These are phyloP conservation scores for Balamuthia mandrillaris DNA, from an alignment of 208 protist genomes.

Conservation along the genomic window DNA sequence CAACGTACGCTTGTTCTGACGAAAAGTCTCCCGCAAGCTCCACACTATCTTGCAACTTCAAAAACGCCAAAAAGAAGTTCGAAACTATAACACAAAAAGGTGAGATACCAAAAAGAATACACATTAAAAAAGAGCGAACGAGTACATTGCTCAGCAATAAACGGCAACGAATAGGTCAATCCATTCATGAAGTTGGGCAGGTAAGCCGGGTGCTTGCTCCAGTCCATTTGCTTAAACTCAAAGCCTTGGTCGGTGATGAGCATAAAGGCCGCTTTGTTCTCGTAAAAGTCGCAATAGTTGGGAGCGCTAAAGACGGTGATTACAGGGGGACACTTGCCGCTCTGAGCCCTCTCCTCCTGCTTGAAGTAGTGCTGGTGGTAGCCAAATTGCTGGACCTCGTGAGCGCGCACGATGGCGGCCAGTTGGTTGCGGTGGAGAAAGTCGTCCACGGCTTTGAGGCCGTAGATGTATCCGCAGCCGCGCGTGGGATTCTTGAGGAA, in stretches of 20 bases:
- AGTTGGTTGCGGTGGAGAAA: conserved; percentile 73
- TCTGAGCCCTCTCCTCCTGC: neutral
- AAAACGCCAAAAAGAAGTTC: neutral
- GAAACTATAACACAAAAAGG: neutral
- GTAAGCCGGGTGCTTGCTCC: conserved; percentile 11
- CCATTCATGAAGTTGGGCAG: conserved; percentile 16
- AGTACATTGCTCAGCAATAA: conserved; percentile 21
- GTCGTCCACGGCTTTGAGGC: conserved; percentile 8
- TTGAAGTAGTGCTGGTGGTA: conserved; percentile 3
- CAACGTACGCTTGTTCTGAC: conserved; percentile 1
- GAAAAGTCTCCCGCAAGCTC: neutral
- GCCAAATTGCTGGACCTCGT: conserved; percentile 85
- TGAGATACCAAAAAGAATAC: neutral
- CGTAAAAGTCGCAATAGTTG: conserved; percentile 91
- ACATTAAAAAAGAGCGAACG: neutral
- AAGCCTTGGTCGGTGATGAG: neutral
- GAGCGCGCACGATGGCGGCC: conserved; percentile 81
- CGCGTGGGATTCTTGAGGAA: conserved; percentile 36
- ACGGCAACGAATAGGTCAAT: conserved; percentile 9
- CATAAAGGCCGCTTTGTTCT: conserved; percentile 74
- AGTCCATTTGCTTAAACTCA: conserved; percentile 17
- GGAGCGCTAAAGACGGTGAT: conserved; percentile 88
- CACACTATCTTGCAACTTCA: neutral
- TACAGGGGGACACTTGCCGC: conserved; percentile 74
- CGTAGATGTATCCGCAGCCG: conserved; percentile 65